Conservation (phyloP, 768 basidiomycete genomes). For the Phanerochaete carnosa region DNA sequence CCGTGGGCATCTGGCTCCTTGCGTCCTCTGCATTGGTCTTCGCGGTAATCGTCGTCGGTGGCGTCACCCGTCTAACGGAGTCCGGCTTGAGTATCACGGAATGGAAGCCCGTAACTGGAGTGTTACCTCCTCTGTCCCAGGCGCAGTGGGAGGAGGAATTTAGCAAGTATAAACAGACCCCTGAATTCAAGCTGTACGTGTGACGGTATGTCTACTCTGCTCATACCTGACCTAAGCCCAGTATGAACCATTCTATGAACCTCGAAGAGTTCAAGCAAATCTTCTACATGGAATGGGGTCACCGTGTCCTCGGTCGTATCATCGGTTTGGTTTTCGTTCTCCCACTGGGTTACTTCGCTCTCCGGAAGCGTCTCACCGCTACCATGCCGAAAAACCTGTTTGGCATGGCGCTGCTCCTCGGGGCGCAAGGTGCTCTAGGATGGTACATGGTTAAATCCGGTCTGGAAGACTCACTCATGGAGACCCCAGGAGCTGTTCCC, state of each 20-base stretch:
- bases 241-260: constrained; percentile 85
- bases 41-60: constrained; percentile 92
- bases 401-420: constrained; percentile 78
- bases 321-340: constrained; percentile 81
- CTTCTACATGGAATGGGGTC: constrained; percentile 98
- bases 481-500: constrained; percentile 80
- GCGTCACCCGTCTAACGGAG: constrained; percentile 94
- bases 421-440: constrained; percentile 87
- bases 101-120: constrained; percentile 91
- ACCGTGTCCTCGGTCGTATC: constrained; percentile 88
- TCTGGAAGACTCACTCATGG: constrained; percentile 76
- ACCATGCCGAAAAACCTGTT: constrained; percentile 61
- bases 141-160: constrained; percentile 87
- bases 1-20: constrained; percentile 84
- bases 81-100: constrained; percentile 97
- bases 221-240: constrained; percentile 28
- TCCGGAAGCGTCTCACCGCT: constrained; percentile 64
- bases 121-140: constrained; percentile 74
- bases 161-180: constrained; percentile 89
- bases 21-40: constrained; percentile 83
- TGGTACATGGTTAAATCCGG: constrained; percentile 99
- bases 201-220: constrained; percentile 12
- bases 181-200: constrained; percentile 90
- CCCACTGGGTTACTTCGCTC: constrained; percentile 78
- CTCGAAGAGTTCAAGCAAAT: constrained; percentile 93